Base-by-base conservation (phyloP, 2,329 filamentous ascomycete species). In the Plenodomus lindquistii region DNA sequence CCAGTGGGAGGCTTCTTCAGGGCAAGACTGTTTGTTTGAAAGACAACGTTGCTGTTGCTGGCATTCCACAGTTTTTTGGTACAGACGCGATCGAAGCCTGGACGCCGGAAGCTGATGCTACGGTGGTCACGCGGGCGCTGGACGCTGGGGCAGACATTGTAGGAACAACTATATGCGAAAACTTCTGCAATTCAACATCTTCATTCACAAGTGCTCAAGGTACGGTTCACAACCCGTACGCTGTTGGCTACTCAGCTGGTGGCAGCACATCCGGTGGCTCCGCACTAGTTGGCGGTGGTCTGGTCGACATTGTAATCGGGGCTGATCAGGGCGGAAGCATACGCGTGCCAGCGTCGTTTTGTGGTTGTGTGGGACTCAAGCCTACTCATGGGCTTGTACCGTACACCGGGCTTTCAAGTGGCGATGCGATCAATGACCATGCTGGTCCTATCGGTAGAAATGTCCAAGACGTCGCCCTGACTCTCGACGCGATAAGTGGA, bases 31-130 rank as follows among this genome's bases (percentile, higher is more conserved):
- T 82, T 2, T 79, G 77, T 48, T 51, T 83, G 13, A 83, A 83
- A 57, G 81, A 84, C 53, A 80, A 79, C 22, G 77, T 83, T 31
- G 76, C 78, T 3, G 79, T 83, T 1, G 79, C 79, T 1, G 77
- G 75, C 0, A 77, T 84, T 1, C 80, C 81, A 0, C 78, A 81
- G 43, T 74, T 82, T 44, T 75, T 77, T 36, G 79, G 81, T 0
- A 82, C 76, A 36, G 77, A 81, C 52, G 75, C 76, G 13, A 78
- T 76, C 49, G 48, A 51, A 17, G 45, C 57, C 24, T 83, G 80
- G 80, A 78, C 73, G 0, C 79, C 81, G 0, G 71, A 65, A 4
- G 78, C 77, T 2, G 81, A 84, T 60, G 81, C 81, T 0, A 81
- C 79, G 0, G 75, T 83, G 1, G 78, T 83, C 18, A 78, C 75